A percentile compares a stretch with the other conserved stretches of the same genome.
Evolutionary conservation across 495 filamentous ascomycete species (phyloP).

Genomic region (Lepraria neglecta): DNA sequence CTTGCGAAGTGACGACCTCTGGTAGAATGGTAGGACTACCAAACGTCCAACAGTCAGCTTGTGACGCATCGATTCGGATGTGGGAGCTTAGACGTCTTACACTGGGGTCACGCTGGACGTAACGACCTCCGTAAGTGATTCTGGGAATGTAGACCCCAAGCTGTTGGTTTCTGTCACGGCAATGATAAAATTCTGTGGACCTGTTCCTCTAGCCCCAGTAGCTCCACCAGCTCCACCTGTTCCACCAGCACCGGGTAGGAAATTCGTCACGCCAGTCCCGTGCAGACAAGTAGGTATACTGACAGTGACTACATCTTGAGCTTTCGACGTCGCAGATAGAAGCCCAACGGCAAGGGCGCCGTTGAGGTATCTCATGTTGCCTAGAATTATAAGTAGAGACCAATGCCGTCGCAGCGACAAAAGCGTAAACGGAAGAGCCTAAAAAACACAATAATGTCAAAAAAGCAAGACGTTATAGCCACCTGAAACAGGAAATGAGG

Average conservation of each 20-base stretch:
- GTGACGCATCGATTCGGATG: too few relatives aligned
- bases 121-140: neutral
- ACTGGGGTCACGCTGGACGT: neutral
- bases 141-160: neutral
- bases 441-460: neutral
- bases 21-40: neutral
- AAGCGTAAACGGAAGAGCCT: neutral
- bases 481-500: neutral
- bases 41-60: neutral
- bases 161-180: conserved; percentile 2
- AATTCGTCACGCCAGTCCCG: neutral
- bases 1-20: neutral
- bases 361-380: neutral
- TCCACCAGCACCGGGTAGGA: too few relatives aligned
- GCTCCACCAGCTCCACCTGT: neutral
- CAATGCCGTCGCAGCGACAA: conserved; percentile 1
- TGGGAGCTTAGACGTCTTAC: neutral
- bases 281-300: conserved; percentile 8
- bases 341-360: neutral
- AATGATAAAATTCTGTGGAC: neutral
- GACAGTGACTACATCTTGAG: neutral
- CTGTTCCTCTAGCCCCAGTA: neutral
- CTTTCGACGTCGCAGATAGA: neutral
- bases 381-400: neutral
- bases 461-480: neutral